Evolutionary conservation across 2,329 filamentous ascomycete species (phyloP).

Genomic region (Xylaria polymorpha): DNA sequence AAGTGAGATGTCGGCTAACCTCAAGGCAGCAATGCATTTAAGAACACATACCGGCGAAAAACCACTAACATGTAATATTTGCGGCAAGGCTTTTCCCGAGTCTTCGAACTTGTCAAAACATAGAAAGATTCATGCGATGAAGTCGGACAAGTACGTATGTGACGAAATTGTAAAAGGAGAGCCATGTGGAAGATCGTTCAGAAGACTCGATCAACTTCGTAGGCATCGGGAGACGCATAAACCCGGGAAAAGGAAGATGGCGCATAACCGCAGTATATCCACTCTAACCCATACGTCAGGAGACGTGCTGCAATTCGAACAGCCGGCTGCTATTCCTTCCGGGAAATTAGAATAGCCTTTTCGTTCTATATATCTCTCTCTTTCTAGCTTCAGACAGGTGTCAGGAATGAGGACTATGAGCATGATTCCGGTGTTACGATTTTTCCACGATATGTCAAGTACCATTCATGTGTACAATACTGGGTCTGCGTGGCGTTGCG

Average conservation of each 20-base stretch:
- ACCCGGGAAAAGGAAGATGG: constrained; percentile 15
- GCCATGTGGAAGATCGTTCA: constrained; percentile 67
- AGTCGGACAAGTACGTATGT: constrained; percentile 62
- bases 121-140: constrained; percentile 68
- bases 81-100: constrained; percentile 70
- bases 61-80: constrained; percentile 68
- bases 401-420: background rate
- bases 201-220: constrained; percentile 69
- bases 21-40: constrained; percentile 71
- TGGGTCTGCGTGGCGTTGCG: too few relatives aligned
- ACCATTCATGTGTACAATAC: too few relatives aligned
- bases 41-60: constrained; percentile 74
- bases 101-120: constrained; percentile 76
- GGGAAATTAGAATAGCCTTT: background rate
- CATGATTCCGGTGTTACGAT: background rate
- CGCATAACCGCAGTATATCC: constrained; percentile 22
- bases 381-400: background rate
- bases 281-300: constrained; percentile 18
- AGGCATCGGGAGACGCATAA: constrained; percentile 56
- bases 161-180: constrained; percentile 44
- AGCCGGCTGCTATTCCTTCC: background rate
- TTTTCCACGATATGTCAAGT: too few relatives aligned
- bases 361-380: background rate
- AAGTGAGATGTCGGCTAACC: constrained; percentile 14
- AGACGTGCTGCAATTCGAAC: constrained; percentile 1